Evolutionary conservation across 1,139 yeast genomes (phyloP).

Genomic region (Protomyces pachydermus): DNA sequence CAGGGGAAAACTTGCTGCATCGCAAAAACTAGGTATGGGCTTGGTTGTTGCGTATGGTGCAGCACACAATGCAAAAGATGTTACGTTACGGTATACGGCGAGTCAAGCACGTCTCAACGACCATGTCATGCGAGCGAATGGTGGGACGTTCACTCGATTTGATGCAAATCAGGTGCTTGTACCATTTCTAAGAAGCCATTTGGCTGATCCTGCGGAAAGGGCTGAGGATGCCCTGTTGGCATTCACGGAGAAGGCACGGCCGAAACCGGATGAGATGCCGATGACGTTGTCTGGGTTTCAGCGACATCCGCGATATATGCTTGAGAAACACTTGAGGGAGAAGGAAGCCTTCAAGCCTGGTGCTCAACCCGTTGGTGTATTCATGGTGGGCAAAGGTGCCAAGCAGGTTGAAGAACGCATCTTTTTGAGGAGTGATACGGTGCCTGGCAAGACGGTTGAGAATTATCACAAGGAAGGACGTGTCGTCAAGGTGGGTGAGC

Average conservation of each 20-base stretch:
- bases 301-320: slow-evolving; percentile 68
- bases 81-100: slow-evolving; percentile 74
- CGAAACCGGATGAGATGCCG: slow-evolving; percentile 75
- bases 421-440: slow-evolving; percentile 62
- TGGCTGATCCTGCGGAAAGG: slow-evolving; percentile 48
- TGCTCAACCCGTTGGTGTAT: slow-evolving; percentile 63
- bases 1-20: slow-evolving; percentile 2
- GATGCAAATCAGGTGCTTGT: slow-evolving; percentile 48
- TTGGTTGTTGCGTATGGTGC: slow-evolving; percentile 59
- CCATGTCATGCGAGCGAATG: slow-evolving; percentile 35
- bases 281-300: slow-evolving; percentile 73
- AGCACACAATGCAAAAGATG: slow-evolving; percentile 64
- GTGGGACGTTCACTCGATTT: slow-evolving; percentile 67
- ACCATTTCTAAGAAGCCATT: background rate
- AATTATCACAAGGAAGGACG: slow-evolving; percentile 87
- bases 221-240: slow-evolving; percentile 66
- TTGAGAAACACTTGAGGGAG: slow-evolving; percentile 65
- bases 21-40: slow-evolving; percentile 17
- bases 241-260: slow-evolving; percentile 48
- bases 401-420: slow-evolving; percentile 42
- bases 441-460: slow-evolving; percentile 61
- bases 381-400: slow-evolving; percentile 41
- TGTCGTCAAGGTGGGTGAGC: slow-evolving; percentile 59
- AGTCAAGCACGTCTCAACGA: slow-evolving; percentile 62
- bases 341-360: slow-evolving; percentile 70